phyloP scores from a whole-genome alignment of 805 yeast genomes.

The Kluyveromyces siamensis region DNA sequence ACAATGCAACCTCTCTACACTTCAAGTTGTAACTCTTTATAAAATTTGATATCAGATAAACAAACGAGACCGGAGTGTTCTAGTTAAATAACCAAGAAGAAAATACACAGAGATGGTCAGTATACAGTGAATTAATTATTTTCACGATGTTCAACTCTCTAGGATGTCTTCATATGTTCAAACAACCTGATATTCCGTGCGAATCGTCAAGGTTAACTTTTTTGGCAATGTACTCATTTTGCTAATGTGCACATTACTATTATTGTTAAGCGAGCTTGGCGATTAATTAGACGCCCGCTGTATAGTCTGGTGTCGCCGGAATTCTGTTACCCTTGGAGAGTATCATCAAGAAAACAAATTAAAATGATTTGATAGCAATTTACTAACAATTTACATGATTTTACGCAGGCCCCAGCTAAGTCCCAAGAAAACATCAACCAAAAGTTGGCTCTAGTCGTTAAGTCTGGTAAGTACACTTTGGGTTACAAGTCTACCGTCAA shows the following conservation, averaged over 20 bases:
- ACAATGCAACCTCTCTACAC: no score
- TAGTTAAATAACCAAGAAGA: conserved; percentile 19
- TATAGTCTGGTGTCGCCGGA: no score
- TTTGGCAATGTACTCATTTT: no score
- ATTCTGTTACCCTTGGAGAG: no score
- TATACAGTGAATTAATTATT: conserved; percentile 28
- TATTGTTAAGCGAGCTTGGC: no score
- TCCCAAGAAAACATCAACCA: conserved; percentile 91
- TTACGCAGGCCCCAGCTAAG: conserved; percentile 81
- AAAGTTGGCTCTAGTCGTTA: conserved; percentile 95
- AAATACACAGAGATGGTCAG: conserved; percentile 97
- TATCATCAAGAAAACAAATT: background rate
- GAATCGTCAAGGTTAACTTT: no score
- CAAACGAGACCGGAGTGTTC: conserved; percentile 85
- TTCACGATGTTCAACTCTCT: background rate
- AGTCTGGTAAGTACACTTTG: conserved; percentile 99
- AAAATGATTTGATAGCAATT: background rate
- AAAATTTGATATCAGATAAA: background rate
- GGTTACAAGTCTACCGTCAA: conserved; percentile 99
- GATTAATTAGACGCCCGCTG: no score
- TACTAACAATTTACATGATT: background rate
- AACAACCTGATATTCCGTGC: no score
- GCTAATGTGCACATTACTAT: no score
- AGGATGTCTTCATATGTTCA: background rate
- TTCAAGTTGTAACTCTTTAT: background rate